Percentiles rank a stretch among this genome's conserved stretches.
phyloP scores from a whole-genome alignment of 495 filamentous ascomycete genomes.

The Xanthoparmelia taractica region DNA sequence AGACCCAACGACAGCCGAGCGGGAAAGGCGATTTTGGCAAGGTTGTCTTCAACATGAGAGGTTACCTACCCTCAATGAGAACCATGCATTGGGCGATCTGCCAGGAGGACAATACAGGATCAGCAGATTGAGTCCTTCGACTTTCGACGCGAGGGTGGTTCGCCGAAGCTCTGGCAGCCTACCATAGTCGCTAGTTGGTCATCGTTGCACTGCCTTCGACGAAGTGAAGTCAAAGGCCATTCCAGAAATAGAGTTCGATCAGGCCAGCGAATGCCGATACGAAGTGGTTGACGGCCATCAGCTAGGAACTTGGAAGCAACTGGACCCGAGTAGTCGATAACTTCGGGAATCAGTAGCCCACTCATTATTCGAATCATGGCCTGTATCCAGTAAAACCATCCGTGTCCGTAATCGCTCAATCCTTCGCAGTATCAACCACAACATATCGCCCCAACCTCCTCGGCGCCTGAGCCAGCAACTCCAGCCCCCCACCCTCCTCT shows the following conservation, averaged over 20 bases:
- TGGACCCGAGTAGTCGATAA: neutral
- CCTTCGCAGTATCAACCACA: conserved; percentile 58
- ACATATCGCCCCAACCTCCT: conserved; percentile 68
- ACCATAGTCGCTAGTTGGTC: neutral
- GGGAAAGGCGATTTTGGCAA: conserved; percentile 68
- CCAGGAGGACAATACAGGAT: neutral
- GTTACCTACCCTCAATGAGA: neutral
- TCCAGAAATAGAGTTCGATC: neutral
- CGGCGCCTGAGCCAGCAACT: conserved; percentile 58
- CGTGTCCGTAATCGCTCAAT: conserved; percentile 8
- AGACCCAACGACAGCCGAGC: conserved; percentile 66
- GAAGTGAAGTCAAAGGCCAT: too few species aligned
- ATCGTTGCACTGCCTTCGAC: neutral
- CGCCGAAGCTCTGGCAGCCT: neutral
- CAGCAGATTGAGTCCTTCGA: neutral
- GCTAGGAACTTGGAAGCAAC: neutral
- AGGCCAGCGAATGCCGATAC: neutral
- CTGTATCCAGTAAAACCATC: neutral
- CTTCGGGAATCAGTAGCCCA: neutral
- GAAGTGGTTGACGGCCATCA: neutral
- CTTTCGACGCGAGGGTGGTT: neutral
- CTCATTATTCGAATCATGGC: neutral
- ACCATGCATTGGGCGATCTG: neutral
- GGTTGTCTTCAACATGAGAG: conserved; percentile 21
- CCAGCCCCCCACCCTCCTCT: conserved; percentile 10